phyloP scores from a whole-genome alignment of 2,329 filamentous ascomycete species.

The Fusarium subtropicale region DNA sequence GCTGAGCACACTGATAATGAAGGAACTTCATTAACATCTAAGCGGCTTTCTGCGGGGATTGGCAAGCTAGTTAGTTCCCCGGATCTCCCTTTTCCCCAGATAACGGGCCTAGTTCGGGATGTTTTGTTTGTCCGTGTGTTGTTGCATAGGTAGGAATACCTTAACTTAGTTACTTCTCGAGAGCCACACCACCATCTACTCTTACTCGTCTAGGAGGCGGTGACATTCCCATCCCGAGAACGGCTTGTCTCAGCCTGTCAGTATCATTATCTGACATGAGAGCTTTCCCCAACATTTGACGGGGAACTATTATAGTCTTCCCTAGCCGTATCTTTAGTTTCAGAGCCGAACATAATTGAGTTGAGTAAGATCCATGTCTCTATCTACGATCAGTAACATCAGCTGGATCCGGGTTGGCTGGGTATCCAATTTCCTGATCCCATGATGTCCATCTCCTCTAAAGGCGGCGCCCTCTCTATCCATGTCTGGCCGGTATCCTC shows the following conservation, averaged over 20 bases:
- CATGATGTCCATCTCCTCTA: slow-evolving; percentile 47
- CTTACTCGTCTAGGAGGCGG: slow-evolving; percentile 8
- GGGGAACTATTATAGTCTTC: slow-evolving; percentile 7
- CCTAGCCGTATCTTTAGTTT: slow-evolving; percentile 14
- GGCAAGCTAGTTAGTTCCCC: slow-evolving; percentile 36
- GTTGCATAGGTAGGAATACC: neutral
- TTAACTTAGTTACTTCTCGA: slow-evolving; percentile 7
- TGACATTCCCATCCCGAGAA: slow-evolving; percentile 14
- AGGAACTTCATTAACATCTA: slow-evolving; percentile 19
- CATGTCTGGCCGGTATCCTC: slow-evolving; percentile 47
- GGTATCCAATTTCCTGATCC: slow-evolving; percentile 40
- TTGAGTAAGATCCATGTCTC: slow-evolving; percentile 9
- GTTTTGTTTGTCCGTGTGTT: slow-evolving; percentile 15
- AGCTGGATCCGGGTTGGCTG: slow-evolving; percentile 7
- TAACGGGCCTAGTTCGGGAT: slow-evolving; percentile 27
- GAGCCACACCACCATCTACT: slow-evolving; percentile 35
- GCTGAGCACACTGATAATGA: slow-evolving; percentile 4
- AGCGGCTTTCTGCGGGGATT: slow-evolving; percentile 28
- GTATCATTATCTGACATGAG: slow-evolving; percentile 1
- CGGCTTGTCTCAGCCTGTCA: neutral
- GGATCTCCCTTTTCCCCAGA: slow-evolving; percentile 39
- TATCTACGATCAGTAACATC: slow-evolving; percentile 11
- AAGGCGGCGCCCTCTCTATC: slow-evolving; percentile 45
- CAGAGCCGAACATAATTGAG: slow-evolving; percentile 5
- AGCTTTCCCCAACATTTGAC: slow-evolving; percentile 11